Percentiles rank a stretch among this genome's conserved stretches.
phyloP scores from a whole-genome alignment of 352 stramenopile species.

The Phytophthora boehmeriae region DNA sequence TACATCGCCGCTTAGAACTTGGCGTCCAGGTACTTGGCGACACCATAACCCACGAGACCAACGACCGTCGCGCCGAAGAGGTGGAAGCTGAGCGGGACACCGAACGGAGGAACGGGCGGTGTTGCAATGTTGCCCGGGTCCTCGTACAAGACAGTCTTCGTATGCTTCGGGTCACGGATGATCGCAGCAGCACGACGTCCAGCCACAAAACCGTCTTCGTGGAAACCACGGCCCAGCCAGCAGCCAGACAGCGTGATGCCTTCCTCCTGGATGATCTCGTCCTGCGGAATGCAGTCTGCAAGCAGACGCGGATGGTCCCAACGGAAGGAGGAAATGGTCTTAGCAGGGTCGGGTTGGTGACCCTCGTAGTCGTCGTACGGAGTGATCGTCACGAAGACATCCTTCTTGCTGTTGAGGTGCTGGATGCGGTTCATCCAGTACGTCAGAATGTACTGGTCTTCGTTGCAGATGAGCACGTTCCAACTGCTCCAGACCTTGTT shows the following conservation, averaged over 20 bases:
- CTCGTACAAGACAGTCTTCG: constrained; percentile 70
- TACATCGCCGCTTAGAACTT: constrained; percentile 37
- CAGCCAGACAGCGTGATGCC: constrained; percentile 75
- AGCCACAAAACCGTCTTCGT: constrained; percentile 77
- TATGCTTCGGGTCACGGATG: constrained; percentile 65
- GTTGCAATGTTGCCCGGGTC: constrained; percentile 75
- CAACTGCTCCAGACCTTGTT: constrained; percentile 71
- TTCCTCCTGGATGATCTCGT: constrained; percentile 76
- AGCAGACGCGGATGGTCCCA: constrained; percentile 77
- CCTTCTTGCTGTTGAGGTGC: constrained; percentile 70
- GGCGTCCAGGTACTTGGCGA: constrained; percentile 65
- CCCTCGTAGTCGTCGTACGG: constrained; percentile 54
- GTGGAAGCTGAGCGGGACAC: constrained; percentile 63
- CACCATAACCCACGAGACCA: constrained; percentile 56
- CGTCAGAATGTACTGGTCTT: constrained; percentile 77
- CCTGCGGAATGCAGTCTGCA: constrained; percentile 70
- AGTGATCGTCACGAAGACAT: constrained; percentile 82
- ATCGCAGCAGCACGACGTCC: constrained; percentile 67
- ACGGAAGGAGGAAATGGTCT: constrained; percentile 65
- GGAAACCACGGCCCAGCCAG: constrained; percentile 77
- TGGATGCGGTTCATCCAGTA: constrained; percentile 89
- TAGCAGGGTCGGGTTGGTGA: constrained; percentile 43
- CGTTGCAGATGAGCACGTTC: constrained; percentile 76
- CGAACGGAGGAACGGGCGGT: constrained; percentile 64
- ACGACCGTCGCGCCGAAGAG: constrained; percentile 49